Conservation (phyloP, 768 basidiomycete species). For the Auricularia sp. region DNA sequence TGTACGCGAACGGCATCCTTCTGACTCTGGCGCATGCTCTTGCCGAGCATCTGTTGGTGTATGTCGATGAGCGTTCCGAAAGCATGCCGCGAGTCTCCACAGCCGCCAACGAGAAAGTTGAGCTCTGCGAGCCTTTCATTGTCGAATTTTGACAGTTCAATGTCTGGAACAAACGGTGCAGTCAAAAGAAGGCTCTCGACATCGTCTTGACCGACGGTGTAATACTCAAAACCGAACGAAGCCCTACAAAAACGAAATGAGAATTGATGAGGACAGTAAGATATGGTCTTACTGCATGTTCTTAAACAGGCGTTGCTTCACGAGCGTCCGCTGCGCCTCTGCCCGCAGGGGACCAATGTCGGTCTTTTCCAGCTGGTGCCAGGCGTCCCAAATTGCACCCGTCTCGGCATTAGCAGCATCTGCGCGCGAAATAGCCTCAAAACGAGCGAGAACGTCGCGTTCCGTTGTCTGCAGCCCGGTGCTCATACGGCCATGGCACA, state of each 20-base stretch:
- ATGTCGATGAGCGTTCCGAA: slow-evolving; percentile 20
- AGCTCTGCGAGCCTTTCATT: slow-evolving; percentile 12
- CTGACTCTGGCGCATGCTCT: slow-evolving; percentile 9
- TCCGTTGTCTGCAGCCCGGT: neutral
- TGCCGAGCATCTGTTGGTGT: slow-evolving; percentile 2
- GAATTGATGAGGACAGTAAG: neutral
- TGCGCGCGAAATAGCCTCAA: slow-evolving; percentile 15
- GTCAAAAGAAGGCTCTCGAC: slow-evolving; percentile 20
- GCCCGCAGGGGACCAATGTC: neutral
- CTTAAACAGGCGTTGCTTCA: neutral
- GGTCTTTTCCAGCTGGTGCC: neutral
- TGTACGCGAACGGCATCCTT: slow-evolving; percentile 12
- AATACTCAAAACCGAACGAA: neutral
- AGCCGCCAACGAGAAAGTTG: slow-evolving; percentile 21
- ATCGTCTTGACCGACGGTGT: slow-evolving; percentile 16
- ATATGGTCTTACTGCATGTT: neutral
- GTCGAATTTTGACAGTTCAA: slow-evolving; percentile 13
- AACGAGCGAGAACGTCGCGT: neutral
- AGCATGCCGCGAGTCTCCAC: slow-evolving; percentile 21
- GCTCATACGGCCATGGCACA: neutral
- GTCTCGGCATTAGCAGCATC: slow-evolving; percentile 9
- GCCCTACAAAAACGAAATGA: neutral
- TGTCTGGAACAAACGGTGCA: slow-evolving; percentile 17
- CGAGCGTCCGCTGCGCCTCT: neutral
- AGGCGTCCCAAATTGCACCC: neutral